These are phyloP conservation scores for Epichloe amarillans DNA, from an alignment of 2,329 filamentous ascomycete species.

Conservation along the genomic window DNA sequence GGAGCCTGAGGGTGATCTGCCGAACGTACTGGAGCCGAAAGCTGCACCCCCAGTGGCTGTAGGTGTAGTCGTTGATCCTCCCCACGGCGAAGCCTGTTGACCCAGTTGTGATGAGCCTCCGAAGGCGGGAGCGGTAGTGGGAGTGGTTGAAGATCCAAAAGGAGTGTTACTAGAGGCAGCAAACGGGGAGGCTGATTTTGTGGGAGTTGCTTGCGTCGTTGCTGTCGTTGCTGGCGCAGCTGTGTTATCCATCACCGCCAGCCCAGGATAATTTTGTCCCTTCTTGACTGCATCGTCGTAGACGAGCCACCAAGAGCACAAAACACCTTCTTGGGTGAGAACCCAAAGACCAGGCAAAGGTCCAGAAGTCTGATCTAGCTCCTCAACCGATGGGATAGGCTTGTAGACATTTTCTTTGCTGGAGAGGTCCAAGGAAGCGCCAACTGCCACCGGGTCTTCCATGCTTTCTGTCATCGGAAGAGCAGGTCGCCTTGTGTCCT, in stretches of 20 bases:
- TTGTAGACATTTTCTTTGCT: conserved; percentile 63
- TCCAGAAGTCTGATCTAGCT: conserved; percentile 64
- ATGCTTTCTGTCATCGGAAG: conserved; percentile 52
- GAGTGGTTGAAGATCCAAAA: conserved; percentile 27
- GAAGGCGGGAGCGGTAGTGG: conserved; percentile 28
- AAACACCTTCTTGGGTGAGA: conserved; percentile 76
- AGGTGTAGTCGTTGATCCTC: conserved; percentile 22
- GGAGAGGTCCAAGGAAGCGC: conserved; percentile 73
- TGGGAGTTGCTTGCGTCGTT: conserved; percentile 16
- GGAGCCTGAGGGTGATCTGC: conserved; percentile 21
- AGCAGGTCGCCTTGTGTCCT: conserved; percentile 62
- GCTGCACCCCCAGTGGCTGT: conserved; percentile 22
- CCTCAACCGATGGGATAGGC: conserved; percentile 62
- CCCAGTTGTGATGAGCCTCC: conserved; percentile 36
- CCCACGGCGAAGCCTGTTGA: conserved; percentile 39
- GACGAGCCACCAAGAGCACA: conserved; percentile 82
- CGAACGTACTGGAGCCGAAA: conserved; percentile 35
- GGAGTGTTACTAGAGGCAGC: conserved; percentile 18
- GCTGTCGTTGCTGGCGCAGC: conserved; percentile 17
- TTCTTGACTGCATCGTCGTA: conserved; percentile 76
- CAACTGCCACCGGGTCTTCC: conserved; percentile 64
- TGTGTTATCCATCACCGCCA: conserved; percentile 36
- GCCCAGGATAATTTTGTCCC: conserved; percentile 58
- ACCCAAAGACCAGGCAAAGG: conserved; percentile 76
- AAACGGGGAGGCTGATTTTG: conserved; percentile 20